Base-by-base conservation (phyloP, 306 rosid genomes). In the Begonia masoniana region DNA sequence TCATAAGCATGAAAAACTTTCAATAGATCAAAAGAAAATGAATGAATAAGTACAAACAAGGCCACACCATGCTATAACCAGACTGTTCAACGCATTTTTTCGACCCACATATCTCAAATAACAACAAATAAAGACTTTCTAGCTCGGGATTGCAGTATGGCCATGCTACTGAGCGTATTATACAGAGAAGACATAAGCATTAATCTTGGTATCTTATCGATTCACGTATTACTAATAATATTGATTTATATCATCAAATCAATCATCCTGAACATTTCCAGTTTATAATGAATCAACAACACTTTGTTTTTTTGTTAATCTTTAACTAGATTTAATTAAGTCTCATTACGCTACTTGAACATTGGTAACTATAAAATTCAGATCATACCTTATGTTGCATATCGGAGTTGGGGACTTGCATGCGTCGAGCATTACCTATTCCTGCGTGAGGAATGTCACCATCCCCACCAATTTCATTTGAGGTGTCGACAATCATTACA, bases 391-490 rank as follows among this genome's bases (percentile, higher is more conserved):
- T 82, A 56, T 89, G 97, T 62, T 85, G 97, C 79, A 73, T 69
- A 59, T 86, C 91, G 16, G 94, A 72, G 72, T 80, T 51, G 13
- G 97, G 94, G 53, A 89, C 97, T 70, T 89, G 97, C 97, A 89
- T 89, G 36, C 94, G 91, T 10, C 95, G 91, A 45, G 97, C 97
- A 71, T 60, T 69, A 56, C 97, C 97, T 66, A 91, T 91, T 69
- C 97, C 94, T 42, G 80, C 68, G 66, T 91, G 97, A 56, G 96
- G 97, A 74, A 91, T 91, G 66, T 91, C 97, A 19, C 97, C 97
- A 75, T 85, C 97, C 41, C 97, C 97, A 55, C 95, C 97, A 63
- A 91, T 91, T 76, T 91, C 97, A 75, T 91, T 91, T 50, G 96
- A 91, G 55, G 97, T 91, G 80, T 91, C 96, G 49, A 91, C 96